Conservation (phyloP, 257 asterid genomes). For the Mitragyna speciosa region DNA sequence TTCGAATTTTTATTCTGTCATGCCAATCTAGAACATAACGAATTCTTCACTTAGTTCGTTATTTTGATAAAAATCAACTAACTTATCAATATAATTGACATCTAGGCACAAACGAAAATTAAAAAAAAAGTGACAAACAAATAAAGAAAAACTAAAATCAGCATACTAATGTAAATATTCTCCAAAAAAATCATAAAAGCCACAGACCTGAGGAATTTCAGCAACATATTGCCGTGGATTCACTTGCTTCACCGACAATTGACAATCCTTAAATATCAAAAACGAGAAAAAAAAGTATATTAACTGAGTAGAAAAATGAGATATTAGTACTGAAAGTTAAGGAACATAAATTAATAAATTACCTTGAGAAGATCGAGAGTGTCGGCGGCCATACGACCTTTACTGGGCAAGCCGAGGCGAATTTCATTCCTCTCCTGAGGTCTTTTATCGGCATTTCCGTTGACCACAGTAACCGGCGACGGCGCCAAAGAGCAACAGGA, state of each 20-base stretch:
- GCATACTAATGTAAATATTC: neutral
- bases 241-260: constrained; percentile 93
- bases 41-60: too few species aligned
- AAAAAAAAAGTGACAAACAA: too few species aligned
- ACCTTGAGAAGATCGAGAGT: constrained; percentile 93
- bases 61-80: too few species aligned
- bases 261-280: constrained; percentile 60
- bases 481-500: constrained; percentile 56
- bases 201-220: constrained; percentile 80
- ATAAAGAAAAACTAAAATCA: neutral
- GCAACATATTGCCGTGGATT: constrained; percentile 99
- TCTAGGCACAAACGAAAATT: too few species aligned
- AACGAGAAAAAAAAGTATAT: neutral
- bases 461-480: constrained; percentile 47
- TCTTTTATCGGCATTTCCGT: constrained; percentile 51
- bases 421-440: constrained; percentile 53
- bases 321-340: neutral
- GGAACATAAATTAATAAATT: neutral
- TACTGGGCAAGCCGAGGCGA: constrained; percentile 98
- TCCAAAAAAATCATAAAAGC: neutral
- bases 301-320: neutral
- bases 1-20: too few species aligned
- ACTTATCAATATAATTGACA: too few species aligned
- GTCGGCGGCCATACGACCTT: constrained; percentile 96
- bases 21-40: too few species aligned